phyloP scores from a whole-genome alignment of 2,329 filamentous ascomycete genomes.

The Diatrype stigma region DNA sequence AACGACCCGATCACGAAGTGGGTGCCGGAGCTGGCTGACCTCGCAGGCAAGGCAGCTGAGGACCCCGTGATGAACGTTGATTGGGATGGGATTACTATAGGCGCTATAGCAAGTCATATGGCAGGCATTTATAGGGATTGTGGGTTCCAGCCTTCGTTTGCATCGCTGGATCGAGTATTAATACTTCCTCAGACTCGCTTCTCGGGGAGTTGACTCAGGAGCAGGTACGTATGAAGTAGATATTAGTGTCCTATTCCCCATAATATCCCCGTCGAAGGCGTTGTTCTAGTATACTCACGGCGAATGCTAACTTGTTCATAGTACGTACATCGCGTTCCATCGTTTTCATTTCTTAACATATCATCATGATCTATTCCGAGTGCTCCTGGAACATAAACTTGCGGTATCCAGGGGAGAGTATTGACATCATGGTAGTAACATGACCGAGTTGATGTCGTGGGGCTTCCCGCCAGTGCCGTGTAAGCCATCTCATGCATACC shows the following conservation, averaged over 20 bases:
- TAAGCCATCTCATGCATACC: no score
- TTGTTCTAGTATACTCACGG: no score
- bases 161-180: not conserved
- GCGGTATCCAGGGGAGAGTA: slow-evolving; percentile 19
- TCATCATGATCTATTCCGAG: no score
- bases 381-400: no score
- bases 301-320: no score
- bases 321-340: no score
- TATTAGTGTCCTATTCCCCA: no score
- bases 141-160: slow-evolving; percentile 8
- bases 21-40: slow-evolving; percentile 21
- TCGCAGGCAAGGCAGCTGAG: slow-evolving; percentile 16
- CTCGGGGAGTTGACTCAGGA: not conserved
- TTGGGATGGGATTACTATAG: slow-evolving; percentile 23
- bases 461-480: slow-evolving; percentile 22
- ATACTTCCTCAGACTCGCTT: not conserved
- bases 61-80: slow-evolving; percentile 20
- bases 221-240: not conserved
- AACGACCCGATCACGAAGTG: slow-evolving; percentile 25
- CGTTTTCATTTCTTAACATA: no score
- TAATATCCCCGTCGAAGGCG: no score
- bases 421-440: slow-evolving; percentile 24
- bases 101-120: slow-evolving; percentile 26
- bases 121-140: slow-evolving; percentile 27
- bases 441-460: slow-evolving; percentile 16